Evolutionary conservation across 208 protist species (phyloP).

Genomic region (Acanthamoeba healyi): DNA sequence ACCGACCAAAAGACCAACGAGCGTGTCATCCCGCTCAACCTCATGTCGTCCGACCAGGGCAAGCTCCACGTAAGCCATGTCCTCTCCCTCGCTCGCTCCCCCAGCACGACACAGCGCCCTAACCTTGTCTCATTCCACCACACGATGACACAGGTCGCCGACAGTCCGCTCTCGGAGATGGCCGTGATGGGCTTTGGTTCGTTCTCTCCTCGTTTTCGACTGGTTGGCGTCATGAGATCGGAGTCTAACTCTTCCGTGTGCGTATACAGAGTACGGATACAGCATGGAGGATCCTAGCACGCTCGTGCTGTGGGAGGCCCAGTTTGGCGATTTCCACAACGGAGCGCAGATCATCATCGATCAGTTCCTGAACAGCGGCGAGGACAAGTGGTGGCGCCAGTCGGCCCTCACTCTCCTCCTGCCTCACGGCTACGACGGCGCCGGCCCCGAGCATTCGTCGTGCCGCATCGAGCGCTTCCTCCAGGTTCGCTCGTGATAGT

Average conservation of each 20-base stretch:
- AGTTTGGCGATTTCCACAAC: constrained; percentile 87
- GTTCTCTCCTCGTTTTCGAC: background rate
- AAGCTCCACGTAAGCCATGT: constrained; percentile 49
- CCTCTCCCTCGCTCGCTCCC: background rate
- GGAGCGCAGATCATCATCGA: constrained; percentile 84
- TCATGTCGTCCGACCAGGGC: constrained; percentile 60
- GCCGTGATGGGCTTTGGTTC: constrained; percentile 80
- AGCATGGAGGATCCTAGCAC: constrained; percentile 82
- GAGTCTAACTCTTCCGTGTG: too few species aligned
- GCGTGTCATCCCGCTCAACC: constrained; percentile 79
- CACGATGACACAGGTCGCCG: background rate
- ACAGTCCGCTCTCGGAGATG: constrained; percentile 81
- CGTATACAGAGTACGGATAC: constrained; percentile 86
- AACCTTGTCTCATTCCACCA: background rate
- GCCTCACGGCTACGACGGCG: constrained; percentile 86
- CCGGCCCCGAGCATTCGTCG: constrained; percentile 84
- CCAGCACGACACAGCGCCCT: background rate
- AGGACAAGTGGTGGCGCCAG: constrained; percentile 81
- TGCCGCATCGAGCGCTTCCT: constrained; percentile 84
- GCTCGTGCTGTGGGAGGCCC: constrained; percentile 86
- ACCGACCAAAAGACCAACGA: constrained; percentile 76
- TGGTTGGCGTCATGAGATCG: too few species aligned
- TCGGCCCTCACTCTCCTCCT: constrained; percentile 77
- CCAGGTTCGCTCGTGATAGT: constrained; percentile 53
- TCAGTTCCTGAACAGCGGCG: constrained; percentile 77